Conservation (phyloP, 208 protist species). For the Leishmania lainsoni region DNA sequence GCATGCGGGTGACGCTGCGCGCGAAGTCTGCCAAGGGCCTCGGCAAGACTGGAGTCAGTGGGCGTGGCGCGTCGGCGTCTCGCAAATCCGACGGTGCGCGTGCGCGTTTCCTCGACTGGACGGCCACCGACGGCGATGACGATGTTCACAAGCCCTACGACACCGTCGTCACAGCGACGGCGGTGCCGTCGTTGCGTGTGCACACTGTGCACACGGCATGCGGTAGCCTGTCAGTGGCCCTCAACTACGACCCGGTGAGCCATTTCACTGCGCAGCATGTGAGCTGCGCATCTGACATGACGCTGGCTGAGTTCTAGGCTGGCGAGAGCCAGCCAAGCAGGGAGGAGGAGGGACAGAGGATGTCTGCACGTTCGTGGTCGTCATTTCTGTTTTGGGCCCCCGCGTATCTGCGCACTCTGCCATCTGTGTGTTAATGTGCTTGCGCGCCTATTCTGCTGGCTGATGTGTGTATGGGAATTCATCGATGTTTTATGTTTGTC, state of each 20-base stretch:
- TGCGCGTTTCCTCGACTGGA: not conserved
- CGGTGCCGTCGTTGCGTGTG: not conserved
- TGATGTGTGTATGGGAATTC: not conserved
- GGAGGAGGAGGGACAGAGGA: not conserved
- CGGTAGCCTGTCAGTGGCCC: slow-evolving; percentile 19
- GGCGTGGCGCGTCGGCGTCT: not conserved
- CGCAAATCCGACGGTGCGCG: not conserved
- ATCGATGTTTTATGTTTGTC: slow-evolving; percentile 1
- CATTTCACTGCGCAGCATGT: slow-evolving; percentile 48
- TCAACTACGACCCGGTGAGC: slow-evolving; percentile 47
- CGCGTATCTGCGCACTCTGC: not conserved
- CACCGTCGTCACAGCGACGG: not conserved
- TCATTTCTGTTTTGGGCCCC: not conserved
- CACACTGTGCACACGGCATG: slow-evolving; percentile 30
- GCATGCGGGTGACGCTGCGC: slow-evolving; percentile 19
- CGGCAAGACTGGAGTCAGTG: not conserved
- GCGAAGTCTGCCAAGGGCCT: slow-evolving; percentile 1
- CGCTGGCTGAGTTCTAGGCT: slow-evolving; percentile 19
- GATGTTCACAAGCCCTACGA: not conserved
- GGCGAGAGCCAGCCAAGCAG: not conserved
- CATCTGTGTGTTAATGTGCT: not conserved
- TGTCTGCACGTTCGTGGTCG: not conserved
- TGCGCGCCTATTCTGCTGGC: not conserved
- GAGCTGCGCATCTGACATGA: slow-evolving; percentile 16
- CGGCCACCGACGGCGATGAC: not conserved